These are phyloP conservation scores for Sarocladium strictum DNA, from an alignment of 2,329 filamentous ascomycete genomes.

Conservation along the genomic window DNA sequence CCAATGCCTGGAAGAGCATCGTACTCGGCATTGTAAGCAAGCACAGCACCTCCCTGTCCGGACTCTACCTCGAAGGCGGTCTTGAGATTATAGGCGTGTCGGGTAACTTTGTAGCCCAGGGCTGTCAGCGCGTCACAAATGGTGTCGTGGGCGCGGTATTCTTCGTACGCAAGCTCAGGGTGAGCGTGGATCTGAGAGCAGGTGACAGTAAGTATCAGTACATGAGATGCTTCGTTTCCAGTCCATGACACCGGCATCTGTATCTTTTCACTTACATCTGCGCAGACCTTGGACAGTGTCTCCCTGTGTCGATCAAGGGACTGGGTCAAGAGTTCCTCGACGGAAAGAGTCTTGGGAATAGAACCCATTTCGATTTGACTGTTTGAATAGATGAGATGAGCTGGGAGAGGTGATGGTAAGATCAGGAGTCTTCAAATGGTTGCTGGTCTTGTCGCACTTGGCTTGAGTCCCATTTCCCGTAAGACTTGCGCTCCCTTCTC, in stretches of 20 bases:
- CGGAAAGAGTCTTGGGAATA: not conserved
- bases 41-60: slow-evolving; percentile 17
- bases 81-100: not conserved
- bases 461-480: too few species aligned
- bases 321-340: not conserved
- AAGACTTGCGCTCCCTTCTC: too few species aligned
- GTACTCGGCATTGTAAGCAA: slow-evolving; percentile 37
- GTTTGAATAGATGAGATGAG: not conserved
- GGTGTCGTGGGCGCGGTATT: slow-evolving; percentile 22
- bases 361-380: not conserved
- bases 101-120: not conserved
- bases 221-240: not conserved
- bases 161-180: slow-evolving; percentile 23
- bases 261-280: not conserved
- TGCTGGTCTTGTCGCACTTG: too few species aligned
- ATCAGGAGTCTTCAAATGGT: too few species aligned
- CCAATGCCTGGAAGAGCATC: slow-evolving; percentile 29
- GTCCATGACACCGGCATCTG: too few species aligned
- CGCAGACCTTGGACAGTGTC: not conserved
- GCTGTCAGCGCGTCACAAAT: slow-evolving; percentile 15
- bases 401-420: not conserved
- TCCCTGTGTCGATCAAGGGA: not conserved
- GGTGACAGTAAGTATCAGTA: not conserved
- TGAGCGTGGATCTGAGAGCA: slow-evolving; percentile 17
- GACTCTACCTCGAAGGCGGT: not conserved